These are phyloP conservation scores for Lojkania enalia DNA, from an alignment of 2,329 filamentous ascomycete species.

Conservation along the genomic window DNA sequence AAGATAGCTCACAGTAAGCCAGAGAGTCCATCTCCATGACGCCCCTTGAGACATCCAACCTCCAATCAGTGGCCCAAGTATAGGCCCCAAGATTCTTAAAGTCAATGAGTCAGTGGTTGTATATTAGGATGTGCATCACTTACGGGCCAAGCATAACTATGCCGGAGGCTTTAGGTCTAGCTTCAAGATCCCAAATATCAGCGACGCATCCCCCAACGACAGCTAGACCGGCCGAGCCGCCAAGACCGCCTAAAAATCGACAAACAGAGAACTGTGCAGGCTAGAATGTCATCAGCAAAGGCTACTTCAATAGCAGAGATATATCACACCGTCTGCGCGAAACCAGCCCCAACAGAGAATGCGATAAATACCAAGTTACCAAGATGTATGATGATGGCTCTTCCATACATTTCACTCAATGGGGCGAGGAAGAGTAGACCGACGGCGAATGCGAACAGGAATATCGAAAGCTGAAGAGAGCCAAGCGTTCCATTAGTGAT, in stretches of 20 bases:
- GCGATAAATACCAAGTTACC: slow-evolving; percentile 27
- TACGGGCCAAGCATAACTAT: slow-evolving; percentile 14
- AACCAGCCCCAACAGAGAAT: slow-evolving; percentile 31
- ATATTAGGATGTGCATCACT: not conserved
- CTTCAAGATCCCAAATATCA: slow-evolving; percentile 51
- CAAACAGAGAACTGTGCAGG: slow-evolving; percentile 25
- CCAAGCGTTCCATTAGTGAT: slow-evolving; percentile 22
- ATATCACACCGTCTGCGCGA: slow-evolving; percentile 16
- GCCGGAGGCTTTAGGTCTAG: slow-evolving; percentile 17
- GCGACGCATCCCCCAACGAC: slow-evolving; percentile 36
- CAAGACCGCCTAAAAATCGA: slow-evolving; percentile 32
- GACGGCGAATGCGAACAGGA: slow-evolving; percentile 32
- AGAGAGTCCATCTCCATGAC: slow-evolving; percentile 18
- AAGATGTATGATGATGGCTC: slow-evolving; percentile 23
- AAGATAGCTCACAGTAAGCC: slow-evolving; percentile 11
- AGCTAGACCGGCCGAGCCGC: slow-evolving; percentile 27
- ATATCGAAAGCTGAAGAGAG: slow-evolving; percentile 31
- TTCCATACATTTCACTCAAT: slow-evolving; percentile 29
- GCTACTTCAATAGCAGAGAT: too few species aligned
- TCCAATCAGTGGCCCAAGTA: slow-evolving; percentile 19
- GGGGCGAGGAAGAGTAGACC: slow-evolving; percentile 34
- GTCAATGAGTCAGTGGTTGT: not conserved
- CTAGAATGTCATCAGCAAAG: slow-evolving; percentile 4
- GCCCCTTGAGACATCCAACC: slow-evolving; percentile 18
- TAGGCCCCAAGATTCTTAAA: slow-evolving; percentile 10